Evolutionary conservation across 192 early-diverging fungal genomes (phyloP).

Genomic region (Dissophora globulifera): DNA sequence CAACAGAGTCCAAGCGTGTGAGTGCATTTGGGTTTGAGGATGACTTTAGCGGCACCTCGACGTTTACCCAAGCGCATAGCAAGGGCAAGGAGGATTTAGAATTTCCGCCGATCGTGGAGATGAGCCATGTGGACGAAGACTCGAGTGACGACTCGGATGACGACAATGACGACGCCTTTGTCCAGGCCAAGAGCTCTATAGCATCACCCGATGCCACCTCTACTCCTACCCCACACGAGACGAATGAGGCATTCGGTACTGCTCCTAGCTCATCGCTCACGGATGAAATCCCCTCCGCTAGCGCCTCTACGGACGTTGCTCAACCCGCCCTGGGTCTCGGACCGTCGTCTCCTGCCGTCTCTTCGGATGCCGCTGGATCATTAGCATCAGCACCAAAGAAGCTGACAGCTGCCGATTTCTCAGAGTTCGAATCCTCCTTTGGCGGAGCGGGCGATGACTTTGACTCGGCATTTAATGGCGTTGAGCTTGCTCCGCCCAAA

Average conservation of each 20-base stretch:
- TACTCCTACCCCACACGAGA: neutral
- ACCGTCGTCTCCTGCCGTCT: neutral
- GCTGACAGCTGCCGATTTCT: conserved; percentile 40
- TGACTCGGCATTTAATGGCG: conserved; percentile 47
- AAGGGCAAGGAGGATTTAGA: conserved; percentile 35
- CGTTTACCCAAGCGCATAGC: conserved; percentile 8
- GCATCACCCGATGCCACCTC: conserved; percentile 11
- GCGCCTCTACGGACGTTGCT: neutral
- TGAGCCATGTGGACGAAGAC: conserved; percentile 28
- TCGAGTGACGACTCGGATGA: conserved; percentile 38
- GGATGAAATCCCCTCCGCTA: neutral
- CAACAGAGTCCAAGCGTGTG: conserved; percentile 27
- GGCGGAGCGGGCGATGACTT: conserved; percentile 32
- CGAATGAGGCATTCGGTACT: too few relatives aligned
- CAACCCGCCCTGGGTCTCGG: neutral
- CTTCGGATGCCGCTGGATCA: conserved; percentile 17
- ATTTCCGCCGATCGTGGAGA: conserved; percentile 50
- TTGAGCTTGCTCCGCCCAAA: conserved; percentile 36
- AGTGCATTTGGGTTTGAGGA: conserved; percentile 53
- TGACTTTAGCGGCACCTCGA: conserved; percentile 20
- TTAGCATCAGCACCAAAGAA: conserved; percentile 25
- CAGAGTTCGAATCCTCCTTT: conserved; percentile 44
- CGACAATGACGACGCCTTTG: conserved; percentile 36
- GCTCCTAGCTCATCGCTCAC: neutral
- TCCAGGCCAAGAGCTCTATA: conserved; percentile 38